Evolutionary conservation across 352 stramenopile genomes (phyloP).

Genomic region (Globisporangium radiosum): DNA sequence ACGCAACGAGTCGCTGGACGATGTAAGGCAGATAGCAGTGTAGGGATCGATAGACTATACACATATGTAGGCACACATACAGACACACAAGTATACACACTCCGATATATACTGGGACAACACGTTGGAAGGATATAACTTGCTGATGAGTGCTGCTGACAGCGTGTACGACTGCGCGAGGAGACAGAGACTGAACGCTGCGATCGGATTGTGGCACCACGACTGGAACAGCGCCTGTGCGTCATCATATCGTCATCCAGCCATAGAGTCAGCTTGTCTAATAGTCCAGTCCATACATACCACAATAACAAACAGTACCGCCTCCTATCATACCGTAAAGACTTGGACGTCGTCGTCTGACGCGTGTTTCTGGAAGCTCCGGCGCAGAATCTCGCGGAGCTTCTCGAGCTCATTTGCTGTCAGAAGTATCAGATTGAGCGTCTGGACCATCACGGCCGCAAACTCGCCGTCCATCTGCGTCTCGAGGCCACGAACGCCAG

Average conservation of each 20-base stretch:
- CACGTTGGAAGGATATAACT: conserved; percentile 84
- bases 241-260: not conserved
- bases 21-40: conserved; percentile 27
- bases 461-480: conserved; percentile 90
- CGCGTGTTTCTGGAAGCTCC: conserved; percentile 65
- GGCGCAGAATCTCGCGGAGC: conserved; percentile 67
- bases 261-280: not conserved
- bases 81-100: not conserved
- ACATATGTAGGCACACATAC: not conserved
- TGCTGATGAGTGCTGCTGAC: conserved; percentile 93
- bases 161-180: conserved; percentile 97
- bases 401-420: conserved; percentile 96
- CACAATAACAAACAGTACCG: not conserved
- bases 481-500: conserved; percentile 33
- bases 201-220: conserved; percentile 98
- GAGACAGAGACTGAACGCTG: conserved; percentile 97
- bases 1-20: conserved; percentile 3
- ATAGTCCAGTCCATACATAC: not conserved
- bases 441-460: conserved; percentile 98
- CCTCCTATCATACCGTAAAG: conserved; percentile 41
- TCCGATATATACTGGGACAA: not conserved
- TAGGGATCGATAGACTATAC: not conserved
- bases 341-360: conserved; percentile 75
- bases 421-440: conserved; percentile 98
- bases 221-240: conserved; percentile 72